phyloP scores from a whole-genome alignment of 495 filamentous ascomycete genomes.

The Aspergillus bertholletiae region DNA sequence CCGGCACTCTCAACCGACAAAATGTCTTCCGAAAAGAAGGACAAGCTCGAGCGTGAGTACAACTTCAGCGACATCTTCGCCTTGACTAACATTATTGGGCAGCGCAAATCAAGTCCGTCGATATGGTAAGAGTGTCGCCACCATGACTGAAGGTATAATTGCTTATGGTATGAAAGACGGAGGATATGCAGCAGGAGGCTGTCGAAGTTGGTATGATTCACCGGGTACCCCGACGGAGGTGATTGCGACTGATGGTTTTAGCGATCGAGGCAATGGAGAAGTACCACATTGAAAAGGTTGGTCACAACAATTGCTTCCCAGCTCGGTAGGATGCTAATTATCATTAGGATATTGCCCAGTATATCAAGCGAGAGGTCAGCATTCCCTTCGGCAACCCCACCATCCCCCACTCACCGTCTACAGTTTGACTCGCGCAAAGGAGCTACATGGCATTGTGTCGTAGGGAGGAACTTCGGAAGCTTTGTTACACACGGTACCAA shows the following conservation, averaged over 20 bases:
- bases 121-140: slow-evolving; percentile 69
- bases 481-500: slow-evolving; percentile 93
- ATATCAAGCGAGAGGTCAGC: slow-evolving; percentile 91
- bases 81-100: slow-evolving; percentile 28
- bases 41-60: slow-evolving; percentile 66
- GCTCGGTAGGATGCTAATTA: slow-evolving; percentile 15
- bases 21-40: slow-evolving; percentile 57
- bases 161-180: slow-evolving; percentile 56
- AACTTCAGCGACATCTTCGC: neutral
- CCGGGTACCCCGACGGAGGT: slow-evolving; percentile 4
- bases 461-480: slow-evolving; percentile 96
- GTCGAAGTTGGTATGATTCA: slow-evolving; percentile 79
- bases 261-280: slow-evolving; percentile 92
- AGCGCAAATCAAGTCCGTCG: slow-evolving; percentile 96
- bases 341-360: slow-evolving; percentile 84
- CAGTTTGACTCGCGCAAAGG: slow-evolving; percentile 90
- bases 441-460: slow-evolving; percentile 97
- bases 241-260: slow-evolving; percentile 36
- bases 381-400: neutral
- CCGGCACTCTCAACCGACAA: slow-evolving; percentile 10
- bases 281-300: slow-evolving; percentile 88
- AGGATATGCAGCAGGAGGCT: slow-evolving; percentile 94
- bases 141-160: neutral
- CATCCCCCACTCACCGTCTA: neutral
- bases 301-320: slow-evolving; percentile 2